Base-by-base conservation (phyloP, 2,329 filamentous ascomycete genomes). In the Pyricularia grisea region DNA sequence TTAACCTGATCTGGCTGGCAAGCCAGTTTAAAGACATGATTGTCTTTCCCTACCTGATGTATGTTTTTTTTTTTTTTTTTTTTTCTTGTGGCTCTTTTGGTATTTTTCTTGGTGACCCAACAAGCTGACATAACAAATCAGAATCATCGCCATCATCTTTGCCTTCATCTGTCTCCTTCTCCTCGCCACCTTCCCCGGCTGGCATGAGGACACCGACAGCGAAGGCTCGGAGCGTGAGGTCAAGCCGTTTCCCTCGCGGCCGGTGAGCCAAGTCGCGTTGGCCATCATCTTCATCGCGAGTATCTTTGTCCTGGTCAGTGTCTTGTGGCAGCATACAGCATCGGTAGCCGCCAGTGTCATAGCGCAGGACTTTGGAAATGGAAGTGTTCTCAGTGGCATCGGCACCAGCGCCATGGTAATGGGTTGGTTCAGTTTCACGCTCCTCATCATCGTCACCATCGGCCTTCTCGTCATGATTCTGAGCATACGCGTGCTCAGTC, bases 21-120 rank as follows among this genome's bases (percentile, higher is more conserved):
- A 90, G 91, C 74, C 97, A 97, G 73, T 99, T 99, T 83, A 98
- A 98, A 80, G 93, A 98, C 79, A 94, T 94, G 81, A 95, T 99
- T 78, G 94, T 99, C 64, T 99, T 99, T 78, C 95, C 95, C 11
- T 99, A 98, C 77, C 83, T 99, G 25, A 90, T 99, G 91, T 95
- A 79, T 83, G 92, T 83, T 36, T 63, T 64, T 33, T 30, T 30
- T 5, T 5, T 14, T 50, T 9, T 7, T 11, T n/a, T n/a, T n/a
- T n/a, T n/a, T n/a, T n/a, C n/a, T n/a, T n/a, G n/a, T n/a, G n/a
- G n/a, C n/a, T n/a, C n/a, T n/a, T n/a, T n/a, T n/a, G n/a, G n/a
- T 42, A 12, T n/a, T 14, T 7, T 9, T 20, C 9, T 12, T 6
- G 17, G 12, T 1, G 20, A 28, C 1, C 1, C 60, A 63, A 2